Evolutionary conservation across 306 rosid genomes (phyloP).

Genomic region (Aeschynomene evenia): DNA sequence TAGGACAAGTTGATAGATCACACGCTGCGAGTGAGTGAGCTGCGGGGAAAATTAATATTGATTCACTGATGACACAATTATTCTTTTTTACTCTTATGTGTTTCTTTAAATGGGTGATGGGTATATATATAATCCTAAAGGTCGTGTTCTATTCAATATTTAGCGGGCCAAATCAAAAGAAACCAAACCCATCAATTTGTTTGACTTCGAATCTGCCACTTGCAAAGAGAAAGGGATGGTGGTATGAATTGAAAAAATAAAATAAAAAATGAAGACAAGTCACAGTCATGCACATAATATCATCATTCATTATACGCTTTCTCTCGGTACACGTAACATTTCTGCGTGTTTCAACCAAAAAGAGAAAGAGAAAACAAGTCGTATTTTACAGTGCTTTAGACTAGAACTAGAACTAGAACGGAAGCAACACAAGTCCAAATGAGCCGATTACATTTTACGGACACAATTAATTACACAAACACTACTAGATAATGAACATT

Average conservation of each 20-base stretch:
- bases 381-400: neutral
- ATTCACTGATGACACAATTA: neutral
- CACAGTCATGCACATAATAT: neutral
- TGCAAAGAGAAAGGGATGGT: too few species aligned
- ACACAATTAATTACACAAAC: too few species aligned
- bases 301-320: too few species aligned
- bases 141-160: neutral
- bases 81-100: too few species aligned
- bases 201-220: too few species aligned
- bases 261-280: neutral
- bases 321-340: neutral
- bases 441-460: too few species aligned
- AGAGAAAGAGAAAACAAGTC: too few species aligned
- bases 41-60: neutral
- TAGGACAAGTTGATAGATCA: conserved; percentile 19
- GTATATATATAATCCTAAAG: too few species aligned
- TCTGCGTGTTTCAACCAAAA: neutral
- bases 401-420: too few species aligned
- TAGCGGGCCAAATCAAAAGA: neutral
- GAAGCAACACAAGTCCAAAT: neutral
- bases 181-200: neutral
- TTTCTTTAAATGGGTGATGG: too few species aligned
- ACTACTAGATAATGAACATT: too few species aligned
- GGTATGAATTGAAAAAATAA: too few species aligned
- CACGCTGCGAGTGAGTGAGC: neutral